A percentile compares a stretch with the other conserved stretches of the same genome.
Conservation (phyloP, 176 grass and related monocot genomes). For the Oryza glumipatula region DNA sequence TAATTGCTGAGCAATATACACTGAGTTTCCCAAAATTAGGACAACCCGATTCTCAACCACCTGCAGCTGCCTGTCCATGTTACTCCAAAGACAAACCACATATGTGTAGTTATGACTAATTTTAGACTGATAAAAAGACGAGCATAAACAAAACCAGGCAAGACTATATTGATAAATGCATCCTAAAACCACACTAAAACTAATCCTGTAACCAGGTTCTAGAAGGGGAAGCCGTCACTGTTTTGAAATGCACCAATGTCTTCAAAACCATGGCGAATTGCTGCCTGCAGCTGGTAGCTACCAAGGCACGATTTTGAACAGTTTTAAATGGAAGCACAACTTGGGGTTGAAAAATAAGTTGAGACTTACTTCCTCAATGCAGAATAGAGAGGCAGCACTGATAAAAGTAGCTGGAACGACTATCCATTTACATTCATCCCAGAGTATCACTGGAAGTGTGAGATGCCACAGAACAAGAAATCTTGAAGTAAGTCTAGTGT, state of each 20-base stretch:
- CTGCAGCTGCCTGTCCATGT: neutral
- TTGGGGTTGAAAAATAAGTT: neutral
- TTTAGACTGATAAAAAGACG: neutral
- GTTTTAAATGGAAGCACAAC: neutral
- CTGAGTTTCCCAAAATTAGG: neutral
- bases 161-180: neutral
- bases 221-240: neutral
- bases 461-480: slow-evolving; percentile 99
- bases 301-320: neutral
- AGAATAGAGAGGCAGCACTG: slow-evolving; percentile 92
- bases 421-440: slow-evolving; percentile 95
- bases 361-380: slow-evolving; percentile 94
- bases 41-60: neutral
- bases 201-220: neutral
- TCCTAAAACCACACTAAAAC: neutral
- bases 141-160: neutral
- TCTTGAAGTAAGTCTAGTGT: slow-evolving; percentile 86
- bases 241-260: neutral
- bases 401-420: slow-evolving; percentile 94
- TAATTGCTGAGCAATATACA: neutral
- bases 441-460: slow-evolving; percentile 89
- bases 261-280: neutral
- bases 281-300: slow-evolving; percentile 8
- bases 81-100: slow-evolving; percentile 1
- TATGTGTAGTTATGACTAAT: neutral